Conservation (phyloP, 805 yeast genomes). For the Nakazawaea ishiwadae region DNA sequence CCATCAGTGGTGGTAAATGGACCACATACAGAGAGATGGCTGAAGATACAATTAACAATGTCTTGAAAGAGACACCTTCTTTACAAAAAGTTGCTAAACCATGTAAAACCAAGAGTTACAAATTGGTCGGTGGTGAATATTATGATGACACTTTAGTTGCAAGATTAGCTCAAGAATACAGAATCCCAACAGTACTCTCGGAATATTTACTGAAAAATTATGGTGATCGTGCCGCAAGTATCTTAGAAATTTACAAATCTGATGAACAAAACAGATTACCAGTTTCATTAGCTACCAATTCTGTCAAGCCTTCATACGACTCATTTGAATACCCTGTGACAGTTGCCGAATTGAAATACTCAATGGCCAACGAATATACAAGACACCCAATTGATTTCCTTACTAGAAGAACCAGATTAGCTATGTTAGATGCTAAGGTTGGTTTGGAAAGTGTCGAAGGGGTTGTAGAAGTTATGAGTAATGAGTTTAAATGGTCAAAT, state of each 20-base stretch:
- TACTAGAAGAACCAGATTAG: slow-evolving; percentile 90
- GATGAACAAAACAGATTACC: slow-evolving; percentile 58
- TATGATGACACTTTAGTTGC: slow-evolving; percentile 72
- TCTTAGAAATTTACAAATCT: slow-evolving; percentile 51
- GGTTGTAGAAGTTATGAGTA: slow-evolving; percentile 81
- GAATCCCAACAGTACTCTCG: slow-evolving; percentile 69
- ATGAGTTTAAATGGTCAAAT: slow-evolving; percentile 70
- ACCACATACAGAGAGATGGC: slow-evolving; percentile 98
- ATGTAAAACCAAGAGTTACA: slow-evolving; percentile 48
- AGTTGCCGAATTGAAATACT: slow-evolving; percentile 83
- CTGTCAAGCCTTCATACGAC: slow-evolving; percentile 30
- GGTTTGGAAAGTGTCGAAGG: slow-evolving; percentile 78
- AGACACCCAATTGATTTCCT: slow-evolving; percentile 87
- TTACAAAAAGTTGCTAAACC: slow-evolving; percentile 30
- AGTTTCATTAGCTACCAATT: slow-evolving; percentile 48
- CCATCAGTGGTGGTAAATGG: slow-evolving; percentile 98
- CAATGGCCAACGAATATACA: slow-evolving; percentile 76
- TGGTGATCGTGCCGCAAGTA: slow-evolving; percentile 83
- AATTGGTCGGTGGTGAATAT: slow-evolving; percentile 77
- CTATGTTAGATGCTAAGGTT: slow-evolving; percentile 83
- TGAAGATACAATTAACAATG: slow-evolving; percentile 80
- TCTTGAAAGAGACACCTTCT: slow-evolving; percentile 42
- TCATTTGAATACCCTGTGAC: slow-evolving; percentile 80
- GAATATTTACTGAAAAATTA: slow-evolving; percentile 80
- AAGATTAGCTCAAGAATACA: slow-evolving; percentile 74